Evolutionary conservation across 2,329 filamentous ascomycete species (phyloP).

Genomic region (Geosmithia morbida): DNA sequence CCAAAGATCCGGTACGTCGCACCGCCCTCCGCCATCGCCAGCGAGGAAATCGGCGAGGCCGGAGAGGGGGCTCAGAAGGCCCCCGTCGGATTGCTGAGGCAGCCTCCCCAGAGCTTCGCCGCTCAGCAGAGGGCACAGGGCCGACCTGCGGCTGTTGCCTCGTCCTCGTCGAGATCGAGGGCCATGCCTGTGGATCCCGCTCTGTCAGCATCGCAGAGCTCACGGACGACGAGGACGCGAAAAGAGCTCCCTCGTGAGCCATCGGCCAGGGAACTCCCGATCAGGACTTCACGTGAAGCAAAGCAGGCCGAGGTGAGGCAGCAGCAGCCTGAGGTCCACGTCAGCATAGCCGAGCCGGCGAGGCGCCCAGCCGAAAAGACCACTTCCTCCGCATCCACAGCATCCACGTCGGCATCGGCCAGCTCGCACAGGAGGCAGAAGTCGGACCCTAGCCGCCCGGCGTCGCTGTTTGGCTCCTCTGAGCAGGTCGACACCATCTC

Average conservation of each 20-base stretch:
- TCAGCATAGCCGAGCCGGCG: background rate
- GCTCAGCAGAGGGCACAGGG: slow-evolving; percentile 48
- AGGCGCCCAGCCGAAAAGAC: slow-evolving; percentile 14
- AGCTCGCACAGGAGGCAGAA: slow-evolving; percentile 11
- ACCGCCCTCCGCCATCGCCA: background rate
- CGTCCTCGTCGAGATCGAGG: slow-evolving; percentile 9
- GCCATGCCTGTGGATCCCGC: slow-evolving; percentile 7
- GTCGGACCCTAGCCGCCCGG: slow-evolving; percentile 17
- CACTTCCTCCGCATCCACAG: background rate
- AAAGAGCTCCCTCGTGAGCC: slow-evolving; percentile 12
- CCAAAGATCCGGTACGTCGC: slow-evolving; percentile 16
- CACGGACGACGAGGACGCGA: slow-evolving; percentile 9
- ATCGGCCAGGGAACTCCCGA: slow-evolving; percentile 6
- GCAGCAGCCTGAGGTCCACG: background rate
- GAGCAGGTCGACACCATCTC: slow-evolving; percentile 36
- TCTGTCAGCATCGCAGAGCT: slow-evolving; percentile 13
- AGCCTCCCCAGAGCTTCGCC: slow-evolving; percentile 49
- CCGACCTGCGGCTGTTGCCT: slow-evolving; percentile 19
- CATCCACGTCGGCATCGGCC: slow-evolving; percentile 6
- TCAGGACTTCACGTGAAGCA: slow-evolving; percentile 1
- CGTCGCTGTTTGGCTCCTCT: slow-evolving; percentile 39
- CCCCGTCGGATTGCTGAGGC: slow-evolving; percentile 30
- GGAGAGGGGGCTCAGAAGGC: slow-evolving; percentile 14
- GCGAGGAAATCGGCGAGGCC: background rate
- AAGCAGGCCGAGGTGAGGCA: background rate